phyloP scores from a whole-genome alignment of 2,329 filamentous ascomycete genomes.

The Calonectria ilicicola region DNA sequence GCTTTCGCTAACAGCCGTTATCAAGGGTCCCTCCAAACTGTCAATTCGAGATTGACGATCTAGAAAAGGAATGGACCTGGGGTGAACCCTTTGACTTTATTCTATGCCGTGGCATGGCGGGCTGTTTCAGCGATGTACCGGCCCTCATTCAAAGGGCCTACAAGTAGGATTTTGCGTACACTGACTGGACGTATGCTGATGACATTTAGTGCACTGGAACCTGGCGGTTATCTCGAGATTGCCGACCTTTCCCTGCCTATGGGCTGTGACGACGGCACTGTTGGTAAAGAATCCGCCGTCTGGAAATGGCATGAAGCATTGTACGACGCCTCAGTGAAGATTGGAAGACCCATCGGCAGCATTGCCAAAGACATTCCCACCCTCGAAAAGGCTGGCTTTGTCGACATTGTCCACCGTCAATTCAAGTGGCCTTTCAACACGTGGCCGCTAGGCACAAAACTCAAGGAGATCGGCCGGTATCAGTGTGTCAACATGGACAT shows the following conservation, averaged over 20 bases:
- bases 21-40: conserved; percentile 38
- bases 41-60: conserved; percentile 38
- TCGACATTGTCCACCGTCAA: conserved; percentile 57
- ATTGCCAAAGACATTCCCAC: conserved; percentile 41
- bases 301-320: conserved; percentile 41
- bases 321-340: conserved; percentile 40
- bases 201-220: conserved; percentile 27
- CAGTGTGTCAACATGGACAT: conserved; percentile 38
- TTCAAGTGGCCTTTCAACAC: conserved; percentile 60
- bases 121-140: conserved; percentile 32
- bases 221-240: conserved; percentile 40
- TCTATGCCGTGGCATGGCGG: conserved; percentile 34
- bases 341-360: conserved; percentile 42
- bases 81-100: conserved; percentile 40
- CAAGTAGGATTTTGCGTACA: conserved; percentile 20
- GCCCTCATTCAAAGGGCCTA: conserved; percentile 37
- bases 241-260: conserved; percentile 31
- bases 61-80: conserved; percentile 42
- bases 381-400: conserved; percentile 63
- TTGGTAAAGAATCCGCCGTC: conserved; percentile 29
- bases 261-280: conserved; percentile 36
- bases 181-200: not conserved
- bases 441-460: conserved; percentile 60
- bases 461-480: conserved; percentile 59
- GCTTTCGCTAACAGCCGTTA: not conserved